Conservation (phyloP, 805 yeast species). For the Kodamaea nitidulidarum region DNA sequence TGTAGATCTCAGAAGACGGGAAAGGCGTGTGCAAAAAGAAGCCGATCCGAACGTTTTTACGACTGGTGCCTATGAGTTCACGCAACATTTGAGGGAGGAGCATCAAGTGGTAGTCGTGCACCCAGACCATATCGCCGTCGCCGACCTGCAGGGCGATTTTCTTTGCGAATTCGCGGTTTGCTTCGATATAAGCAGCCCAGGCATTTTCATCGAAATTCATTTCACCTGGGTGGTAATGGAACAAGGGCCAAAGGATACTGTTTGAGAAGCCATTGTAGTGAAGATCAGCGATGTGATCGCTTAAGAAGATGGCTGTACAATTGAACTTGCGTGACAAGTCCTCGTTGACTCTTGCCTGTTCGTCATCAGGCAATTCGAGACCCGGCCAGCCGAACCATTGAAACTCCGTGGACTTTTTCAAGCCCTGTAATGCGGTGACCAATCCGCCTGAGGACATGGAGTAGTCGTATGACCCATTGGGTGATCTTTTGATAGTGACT, state of each 20-base stretch:
- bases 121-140: conserved; percentile 92
- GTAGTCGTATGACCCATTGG: conserved; percentile 67
- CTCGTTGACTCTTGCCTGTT: conserved; percentile 60
- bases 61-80: conserved; percentile 47
- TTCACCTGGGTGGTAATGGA: conserved; percentile 98
- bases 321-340: conserved; percentile 76
- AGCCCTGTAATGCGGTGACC: conserved; percentile 91
- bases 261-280: conserved; percentile 96
- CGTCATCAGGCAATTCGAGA: conserved; percentile 75
- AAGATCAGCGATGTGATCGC: conserved; percentile 87
- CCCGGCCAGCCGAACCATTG: conserved; percentile 99
- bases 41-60: conserved; percentile 69
- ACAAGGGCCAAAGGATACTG: conserved; percentile 94
- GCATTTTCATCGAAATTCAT: conserved; percentile 97
- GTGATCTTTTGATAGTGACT: conserved; percentile 73
- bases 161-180: conserved; percentile 77
- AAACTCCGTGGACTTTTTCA: conserved; percentile 75
- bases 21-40: conserved; percentile 97
- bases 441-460: conserved; percentile 96
- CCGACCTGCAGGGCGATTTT: conserved; percentile 64
- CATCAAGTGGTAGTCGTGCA: conserved; percentile 97
- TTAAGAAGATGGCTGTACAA: conserved; percentile 84
- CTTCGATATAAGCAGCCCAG: conserved; percentile 96
- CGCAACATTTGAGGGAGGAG: conserved; percentile 85
- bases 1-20: conserved; percentile 93